A percentile compares a stretch with the other conserved stretches of the same genome.
Conservation (phyloP, 139 green algal species). For the Monoraphidium neglectum region DNA sequence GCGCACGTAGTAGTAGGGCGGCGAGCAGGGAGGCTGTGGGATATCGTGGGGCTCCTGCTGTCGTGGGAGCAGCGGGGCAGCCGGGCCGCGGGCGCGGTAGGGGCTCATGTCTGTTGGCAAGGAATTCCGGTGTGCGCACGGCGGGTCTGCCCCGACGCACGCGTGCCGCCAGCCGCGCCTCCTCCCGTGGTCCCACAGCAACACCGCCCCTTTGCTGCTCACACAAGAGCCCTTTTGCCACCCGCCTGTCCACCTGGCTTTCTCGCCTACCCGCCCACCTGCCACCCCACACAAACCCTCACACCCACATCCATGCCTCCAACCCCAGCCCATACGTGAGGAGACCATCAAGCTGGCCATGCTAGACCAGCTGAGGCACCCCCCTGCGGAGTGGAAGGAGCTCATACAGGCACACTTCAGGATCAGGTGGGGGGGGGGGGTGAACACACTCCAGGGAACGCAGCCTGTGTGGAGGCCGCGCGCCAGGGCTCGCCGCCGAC, state of each 20-base stretch:
- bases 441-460: too few species aligned
- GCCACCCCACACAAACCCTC: background rate
- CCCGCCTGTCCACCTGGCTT: background rate
- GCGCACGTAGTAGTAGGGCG: background rate
- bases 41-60: background rate
- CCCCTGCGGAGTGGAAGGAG: slow-evolving; percentile 57
- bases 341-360: slow-evolving; percentile 77
- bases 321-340: slow-evolving; percentile 46
- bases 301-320: background rate
- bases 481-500: too few species aligned
- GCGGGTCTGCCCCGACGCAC: background rate
- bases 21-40: background rate
- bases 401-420: slow-evolving; percentile 66
- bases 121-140: too few species aligned
- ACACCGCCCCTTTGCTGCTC: background rate
- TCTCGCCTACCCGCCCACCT: background rate
- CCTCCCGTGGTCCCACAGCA: background rate
- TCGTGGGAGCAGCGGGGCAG: too few species aligned
- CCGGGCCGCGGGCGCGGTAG: too few species aligned
- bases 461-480: too few species aligned
- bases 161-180: background rate
- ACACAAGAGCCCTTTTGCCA: background rate
- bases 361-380: slow-evolving; percentile 72
- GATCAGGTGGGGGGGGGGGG: slow-evolving; percentile 28
- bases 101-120: too few species aligned